Base-by-base conservation (phyloP, 306 rosid species). In the Cicer judaicum region DNA sequence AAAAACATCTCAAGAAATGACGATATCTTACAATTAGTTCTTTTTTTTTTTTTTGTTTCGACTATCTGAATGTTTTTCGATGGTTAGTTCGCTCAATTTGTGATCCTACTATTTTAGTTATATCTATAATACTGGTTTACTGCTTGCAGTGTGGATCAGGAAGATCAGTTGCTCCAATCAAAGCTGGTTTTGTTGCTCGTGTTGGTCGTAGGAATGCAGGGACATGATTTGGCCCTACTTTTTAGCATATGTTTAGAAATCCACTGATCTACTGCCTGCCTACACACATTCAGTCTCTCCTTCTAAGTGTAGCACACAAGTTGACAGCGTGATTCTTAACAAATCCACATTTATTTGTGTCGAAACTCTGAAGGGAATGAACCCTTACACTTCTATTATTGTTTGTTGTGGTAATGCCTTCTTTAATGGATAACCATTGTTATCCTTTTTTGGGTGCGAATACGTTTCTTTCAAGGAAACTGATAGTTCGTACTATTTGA, bases 131-230 rank as follows among this genome's bases (percentile, higher is more conserved):
- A 4, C 24, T 65, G 16, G 39, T 72, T 66, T 76, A 13, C 16
- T 52, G 52, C 12, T 79, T 79, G 86, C 88, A 94, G 98, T 91
- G 98, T 73, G 96, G 97, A 79, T 94, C 97, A 8, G 97, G 97
- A 72, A 84, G 98, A 76, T 90, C 97, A 5, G 99, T 94, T 74
- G 95, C 96, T 80, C 97, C 90, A 9, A 92, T 94, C 80, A 94
- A 94, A 79, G 96, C 97, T 78, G 99, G 99, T 73, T 94, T 91
- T 72, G 90, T 87, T 75, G 99, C 99, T 84, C 99, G 96, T 62
- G 97, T 94, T 85, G 97, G 97, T 48, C 87, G 99, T 46, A 87
- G 97, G 80, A 94, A 79, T 0, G 76, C 96, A 0, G 97, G 97
- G 41, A 61, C 98, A 59, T 91, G 79, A 91, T 77, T 60, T 65